Conservation (phyloP, 2,329 filamentous ascomycete species). For the Sporothrix humicola region DNA sequence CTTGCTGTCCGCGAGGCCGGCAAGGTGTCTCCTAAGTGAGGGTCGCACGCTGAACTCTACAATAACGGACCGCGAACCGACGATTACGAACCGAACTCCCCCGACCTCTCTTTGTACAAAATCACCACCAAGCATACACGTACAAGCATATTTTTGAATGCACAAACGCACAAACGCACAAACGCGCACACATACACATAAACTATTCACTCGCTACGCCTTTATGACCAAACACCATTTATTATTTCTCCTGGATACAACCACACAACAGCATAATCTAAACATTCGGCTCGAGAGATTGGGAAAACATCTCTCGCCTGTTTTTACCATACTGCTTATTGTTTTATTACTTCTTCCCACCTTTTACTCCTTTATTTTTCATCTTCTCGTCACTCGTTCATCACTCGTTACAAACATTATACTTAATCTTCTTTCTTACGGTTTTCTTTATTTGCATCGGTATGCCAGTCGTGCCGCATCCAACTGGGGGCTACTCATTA, state of each 20-base stretch:
- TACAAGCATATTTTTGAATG: constrained; percentile 2
- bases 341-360: not conserved
- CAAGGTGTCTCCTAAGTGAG: constrained; percentile 40
- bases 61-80: not conserved
- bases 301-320: constrained; percentile 12
- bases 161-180: constrained; percentile 21
- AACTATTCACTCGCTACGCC: constrained; percentile 22
- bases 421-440: constrained; percentile 15
- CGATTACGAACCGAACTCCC: not conserved
- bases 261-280: not conserved
- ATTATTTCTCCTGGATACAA: not conserved
- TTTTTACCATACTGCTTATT: constrained; percentile 15
- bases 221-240: constrained; percentile 25
- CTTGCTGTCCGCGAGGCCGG: constrained; percentile 49
- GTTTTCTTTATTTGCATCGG: not conserved
- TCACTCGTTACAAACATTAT: not conserved
- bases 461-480: constrained; percentile 22
- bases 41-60: not conserved
- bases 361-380: not conserved
- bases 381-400: constrained; percentile 13
- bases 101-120: not conserved
- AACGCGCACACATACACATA: constrained; percentile 3
- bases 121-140: not conserved
- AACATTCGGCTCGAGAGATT: not conserved
- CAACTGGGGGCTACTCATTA: not conserved